Evolutionary conservation across 768 basidiomycete species (phyloP).

Genomic region (Trametopsis cervina): DNA sequence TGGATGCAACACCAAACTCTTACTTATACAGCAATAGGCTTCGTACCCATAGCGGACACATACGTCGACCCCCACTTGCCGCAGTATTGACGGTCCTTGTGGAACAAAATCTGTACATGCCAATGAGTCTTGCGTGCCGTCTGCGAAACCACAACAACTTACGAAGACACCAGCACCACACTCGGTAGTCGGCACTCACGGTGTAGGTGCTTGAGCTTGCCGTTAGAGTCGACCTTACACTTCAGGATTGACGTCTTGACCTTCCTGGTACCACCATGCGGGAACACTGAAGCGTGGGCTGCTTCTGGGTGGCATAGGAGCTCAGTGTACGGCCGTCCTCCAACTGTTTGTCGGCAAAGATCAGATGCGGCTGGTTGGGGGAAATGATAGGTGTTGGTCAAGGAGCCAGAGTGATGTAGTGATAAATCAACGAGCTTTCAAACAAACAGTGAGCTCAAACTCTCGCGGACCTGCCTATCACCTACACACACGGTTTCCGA

Average conservation of each 20-base stretch:
- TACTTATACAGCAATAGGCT: constrained; percentile 62
- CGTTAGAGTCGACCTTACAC: constrained; percentile 99
- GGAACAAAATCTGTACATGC: constrained; percentile 85
- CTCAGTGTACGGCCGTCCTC: constrained; percentile 96
- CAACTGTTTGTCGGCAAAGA: constrained; percentile 99
- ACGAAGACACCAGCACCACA: constrained; percentile 86
- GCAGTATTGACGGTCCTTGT: constrained; percentile 97
- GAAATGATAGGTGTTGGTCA: constrained; percentile 52
- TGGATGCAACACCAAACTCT: too few species aligned
- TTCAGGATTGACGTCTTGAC: constrained; percentile 99
- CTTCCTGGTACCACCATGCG: constrained; percentile 99
- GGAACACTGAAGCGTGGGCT: constrained; percentile 94
- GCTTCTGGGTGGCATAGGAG: constrained; percentile 99
- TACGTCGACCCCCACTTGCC: constrained; percentile 91
- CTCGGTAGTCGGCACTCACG: constrained; percentile 86
- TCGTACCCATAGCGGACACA: constrained; percentile 74
- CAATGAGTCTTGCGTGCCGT: constrained; percentile 15
- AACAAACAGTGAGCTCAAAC: constrained; percentile 97
- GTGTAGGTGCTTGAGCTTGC: constrained; percentile 98
- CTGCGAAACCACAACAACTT: constrained; percentile 25
- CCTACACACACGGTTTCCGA: constrained; percentile 96
- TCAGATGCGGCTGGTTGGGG: constrained; percentile 93
- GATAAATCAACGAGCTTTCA: too few species aligned
- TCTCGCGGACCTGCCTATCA: constrained; percentile 97
- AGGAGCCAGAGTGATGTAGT: too few species aligned